Base-by-base conservation (phyloP, 73 alveolate genomes). In the Tetrahymena borealis region DNA sequence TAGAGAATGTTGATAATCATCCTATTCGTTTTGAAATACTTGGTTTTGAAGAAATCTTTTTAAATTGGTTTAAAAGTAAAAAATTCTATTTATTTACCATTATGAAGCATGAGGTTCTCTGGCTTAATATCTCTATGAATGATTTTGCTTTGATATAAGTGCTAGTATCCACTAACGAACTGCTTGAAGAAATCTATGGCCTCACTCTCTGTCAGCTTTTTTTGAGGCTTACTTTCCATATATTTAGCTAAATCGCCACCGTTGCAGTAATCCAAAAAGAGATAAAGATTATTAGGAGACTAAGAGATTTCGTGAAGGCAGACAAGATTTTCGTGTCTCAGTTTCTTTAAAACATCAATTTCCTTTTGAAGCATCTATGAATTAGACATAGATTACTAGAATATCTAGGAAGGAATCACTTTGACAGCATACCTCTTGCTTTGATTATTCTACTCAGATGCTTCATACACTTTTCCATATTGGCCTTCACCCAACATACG, bases 211-310 rank as follows among this genome's bases (percentile, higher is more conserved):
- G 20, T 60, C 9, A 60, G 85, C 28, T 35, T 60, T 60, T 60
- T 60, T 60, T 60, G 28, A 18, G 85, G 85, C 92, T 42, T 93
- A 12, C 35, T 39, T 38, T 93, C 91, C 15, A 93, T 39, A 24
- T 78, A 35, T 16, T 79, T 77, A 39, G 90, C 40, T 12, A 93
- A 40, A 41, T 93, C 95, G 20, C 93, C 95, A 15, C 95, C 95
- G 79, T 93, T 93, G 20, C 95, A 93, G 39, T 79, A 93, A 39
- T 93, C 95, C 39, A 93, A 93, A 38, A 93, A 93, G 77, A 93
- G 90, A 90, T 93, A 93, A 90, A 79, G 91, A 93, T 93, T 93
- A 15, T 93, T 93, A 13, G 91, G 77, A 32, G 95, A 79, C 79
- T 92, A 39, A 18, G 95, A 60, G n/a, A 60, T 60, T 60, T 60